A percentile compares a stretch with the other conserved stretches of the same genome.
Evolutionary conservation across 345 rosid genomes (phyloP).

Genomic region (Ricinus communis): DNA sequence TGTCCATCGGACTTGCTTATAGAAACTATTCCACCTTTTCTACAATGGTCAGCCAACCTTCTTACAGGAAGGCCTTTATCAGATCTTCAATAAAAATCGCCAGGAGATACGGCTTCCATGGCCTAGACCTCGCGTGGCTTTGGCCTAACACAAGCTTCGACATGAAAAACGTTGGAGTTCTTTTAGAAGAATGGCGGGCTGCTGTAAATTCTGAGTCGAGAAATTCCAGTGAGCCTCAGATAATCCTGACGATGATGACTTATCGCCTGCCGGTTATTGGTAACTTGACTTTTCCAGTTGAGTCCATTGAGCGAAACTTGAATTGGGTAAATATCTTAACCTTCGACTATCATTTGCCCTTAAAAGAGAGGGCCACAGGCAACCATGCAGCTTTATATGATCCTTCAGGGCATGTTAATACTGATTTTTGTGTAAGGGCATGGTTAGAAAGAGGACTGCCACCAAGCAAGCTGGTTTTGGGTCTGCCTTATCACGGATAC

Average conservation of each 20-base stretch:
- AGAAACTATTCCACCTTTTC: constrained; percentile 34
- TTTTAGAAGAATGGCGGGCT: constrained; percentile 31
- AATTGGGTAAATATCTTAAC: constrained; percentile 34
- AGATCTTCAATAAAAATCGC: constrained; percentile 25
- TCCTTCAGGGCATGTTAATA: constrained; percentile 20
- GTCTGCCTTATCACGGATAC: constrained; percentile 39
- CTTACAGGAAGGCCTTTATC: constrained; percentile 27
- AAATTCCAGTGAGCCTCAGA: background rate
- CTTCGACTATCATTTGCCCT: constrained; percentile 31
- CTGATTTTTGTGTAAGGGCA: constrained; percentile 29
- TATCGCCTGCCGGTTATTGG: constrained; percentile 6
- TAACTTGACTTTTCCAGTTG: constrained; percentile 22
- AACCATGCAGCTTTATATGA: constrained; percentile 31
- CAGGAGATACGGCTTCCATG: constrained; percentile 29
- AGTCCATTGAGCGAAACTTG: constrained; percentile 24
- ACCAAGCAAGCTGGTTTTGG: constrained; percentile 27
- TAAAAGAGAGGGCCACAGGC: constrained; percentile 30
- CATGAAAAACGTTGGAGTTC: constrained; percentile 15
- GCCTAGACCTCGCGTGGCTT: constrained; percentile 32
- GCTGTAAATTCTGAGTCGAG: constrained; percentile 21
- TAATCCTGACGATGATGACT: constrained; percentile 23
- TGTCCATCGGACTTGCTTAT: constrained; percentile 26
- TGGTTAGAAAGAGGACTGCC: constrained; percentile 33
- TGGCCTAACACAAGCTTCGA: constrained; percentile 33
- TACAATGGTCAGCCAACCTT: constrained; percentile 19